These are phyloP conservation scores for Proliferodiscus dingleyae DNA, from an alignment of 2,329 filamentous ascomycete genomes.

Conservation along the genomic window DNA sequence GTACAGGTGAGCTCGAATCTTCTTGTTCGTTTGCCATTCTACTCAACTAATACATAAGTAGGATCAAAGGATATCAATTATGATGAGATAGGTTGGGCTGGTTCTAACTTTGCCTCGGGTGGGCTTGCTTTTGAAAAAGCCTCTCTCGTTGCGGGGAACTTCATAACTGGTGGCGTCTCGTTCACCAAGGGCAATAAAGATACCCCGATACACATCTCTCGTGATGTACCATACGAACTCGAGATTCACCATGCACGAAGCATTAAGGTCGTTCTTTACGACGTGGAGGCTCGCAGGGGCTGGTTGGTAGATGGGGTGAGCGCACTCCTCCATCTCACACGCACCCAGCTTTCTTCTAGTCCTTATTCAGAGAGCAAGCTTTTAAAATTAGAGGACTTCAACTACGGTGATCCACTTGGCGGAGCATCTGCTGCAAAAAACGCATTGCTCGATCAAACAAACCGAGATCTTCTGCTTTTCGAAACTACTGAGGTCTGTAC, in stretches of 20 bases:
- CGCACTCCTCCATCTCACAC: slow-evolving; percentile 11
- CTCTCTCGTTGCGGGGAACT: not conserved
- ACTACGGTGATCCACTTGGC: not conserved
- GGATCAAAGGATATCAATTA: not conserved
- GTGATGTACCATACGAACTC: not conserved
- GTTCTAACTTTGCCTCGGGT: not conserved
- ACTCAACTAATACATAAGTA: not conserved
- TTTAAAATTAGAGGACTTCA: not conserved
- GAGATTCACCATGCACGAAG: not conserved
- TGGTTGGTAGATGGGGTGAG: slow-evolving; percentile 12
- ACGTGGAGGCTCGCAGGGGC: slow-evolving; percentile 3
- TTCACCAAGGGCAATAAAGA: slow-evolving; percentile 3
- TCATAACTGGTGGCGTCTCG: not conserved
- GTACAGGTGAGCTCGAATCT: not conserved
- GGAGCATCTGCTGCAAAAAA: not conserved
- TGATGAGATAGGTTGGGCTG: not conserved
- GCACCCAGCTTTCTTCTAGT: slow-evolving; percentile 2
- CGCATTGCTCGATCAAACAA: not conserved
- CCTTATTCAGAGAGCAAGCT: not conserved
- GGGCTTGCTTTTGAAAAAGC: not conserved
- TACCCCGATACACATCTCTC: not conserved
- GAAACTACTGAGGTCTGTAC: not conserved
- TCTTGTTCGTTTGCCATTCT: not conserved
- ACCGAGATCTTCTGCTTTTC: not conserved
- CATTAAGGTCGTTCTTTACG: slow-evolving; percentile 8